Evolutionary conservation across 495 filamentous ascomycete species (phyloP).

Genomic region (Penicillium mononematosum): DNA sequence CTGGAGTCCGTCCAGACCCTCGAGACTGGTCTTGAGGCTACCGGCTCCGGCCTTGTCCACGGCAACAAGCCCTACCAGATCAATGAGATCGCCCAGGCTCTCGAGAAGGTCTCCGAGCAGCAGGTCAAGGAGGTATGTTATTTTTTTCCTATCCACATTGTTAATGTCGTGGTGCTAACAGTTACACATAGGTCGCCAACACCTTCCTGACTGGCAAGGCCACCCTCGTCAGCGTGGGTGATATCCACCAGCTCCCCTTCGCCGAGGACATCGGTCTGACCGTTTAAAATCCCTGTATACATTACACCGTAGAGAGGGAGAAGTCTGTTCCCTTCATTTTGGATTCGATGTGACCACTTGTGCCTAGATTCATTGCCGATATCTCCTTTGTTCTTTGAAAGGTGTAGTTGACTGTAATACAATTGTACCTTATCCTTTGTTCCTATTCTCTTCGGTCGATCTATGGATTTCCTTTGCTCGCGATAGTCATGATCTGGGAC

Average conservation of each 20-base stretch:
- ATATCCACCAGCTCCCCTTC: conserved; percentile 84
- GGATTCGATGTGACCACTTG: conserved; percentile 38
- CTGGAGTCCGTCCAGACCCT: conserved; percentile 78
- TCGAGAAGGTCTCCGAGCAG: conserved; percentile 78
- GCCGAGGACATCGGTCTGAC: conserved; percentile 91
- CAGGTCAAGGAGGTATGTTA: conserved; percentile 81
- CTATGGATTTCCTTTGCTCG: background rate
- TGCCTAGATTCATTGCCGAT: conserved; percentile 45
- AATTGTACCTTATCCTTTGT: conserved; percentile 43
- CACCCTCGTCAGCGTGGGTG: conserved; percentile 73
- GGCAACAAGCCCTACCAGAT: conserved; percentile 84
- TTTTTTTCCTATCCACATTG: conserved; percentile 7
- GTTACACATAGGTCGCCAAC: conserved; percentile 68
- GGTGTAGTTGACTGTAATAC: conserved; percentile 52
- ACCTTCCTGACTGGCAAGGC: conserved; percentile 84
- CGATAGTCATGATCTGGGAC: background rate
- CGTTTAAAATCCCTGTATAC: conserved; percentile 64
- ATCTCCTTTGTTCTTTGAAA: conserved; percentile 40
- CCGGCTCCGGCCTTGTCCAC: conserved; percentile 74
- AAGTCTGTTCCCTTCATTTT: conserved; percentile 34
- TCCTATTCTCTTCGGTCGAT: background rate
- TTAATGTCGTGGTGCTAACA: conserved; percentile 19
- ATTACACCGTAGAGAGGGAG: conserved; percentile 46
- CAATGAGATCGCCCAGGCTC: conserved; percentile 71
- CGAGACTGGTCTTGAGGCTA: conserved; percentile 63